phyloP scores from a whole-genome alignment of 805 yeast genomes.

The Wickerhamiella azyma region DNA sequence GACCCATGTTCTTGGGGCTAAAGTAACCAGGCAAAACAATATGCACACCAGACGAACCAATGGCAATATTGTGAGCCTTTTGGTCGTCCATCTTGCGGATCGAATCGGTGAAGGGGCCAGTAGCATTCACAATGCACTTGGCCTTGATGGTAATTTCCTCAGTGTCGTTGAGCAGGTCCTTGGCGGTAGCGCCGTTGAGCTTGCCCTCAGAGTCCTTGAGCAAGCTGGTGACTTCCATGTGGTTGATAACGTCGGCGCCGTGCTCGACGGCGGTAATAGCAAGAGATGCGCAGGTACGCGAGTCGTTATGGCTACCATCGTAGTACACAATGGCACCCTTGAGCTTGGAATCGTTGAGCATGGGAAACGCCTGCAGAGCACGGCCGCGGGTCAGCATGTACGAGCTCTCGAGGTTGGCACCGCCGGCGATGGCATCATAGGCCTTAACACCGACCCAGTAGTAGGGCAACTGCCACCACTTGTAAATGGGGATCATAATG shows the following conservation, averaged over 20 bases:
- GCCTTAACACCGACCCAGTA: constrained; percentile 81
- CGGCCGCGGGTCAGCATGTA: constrained; percentile 54
- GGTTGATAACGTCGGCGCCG: constrained; percentile 85
- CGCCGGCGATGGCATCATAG: constrained; percentile 88
- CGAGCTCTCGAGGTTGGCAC: constrained; percentile 66
- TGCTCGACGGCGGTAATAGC: constrained; percentile 74
- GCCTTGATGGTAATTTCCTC: constrained; percentile 48
- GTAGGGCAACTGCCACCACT: constrained; percentile 92
- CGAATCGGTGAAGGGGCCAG: constrained; percentile 84
- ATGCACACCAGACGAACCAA: constrained; percentile 91
- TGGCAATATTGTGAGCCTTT: constrained; percentile 56
- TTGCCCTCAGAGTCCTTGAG: constrained; percentile 47
- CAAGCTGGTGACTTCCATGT: constrained; percentile 66
- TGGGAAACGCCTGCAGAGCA: constrained; percentile 68
- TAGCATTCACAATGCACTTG: constrained; percentile 73
- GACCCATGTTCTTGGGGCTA: constrained; percentile 76
- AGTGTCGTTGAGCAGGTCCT: constrained; percentile 41
- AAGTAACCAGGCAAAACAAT: constrained; percentile 83
- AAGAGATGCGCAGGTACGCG: constrained; percentile 76
- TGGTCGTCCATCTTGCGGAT: constrained; percentile 73
- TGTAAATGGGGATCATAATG: constrained; percentile 90
- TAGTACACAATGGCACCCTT: constrained; percentile 89
- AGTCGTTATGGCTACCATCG: constrained; percentile 88
- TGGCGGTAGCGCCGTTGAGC: constrained; percentile 65
- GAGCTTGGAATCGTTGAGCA: constrained; percentile 62